phyloP scores from a whole-genome alignment of 2,329 filamentous ascomycete species.

The Hymenoscyphus linearis region DNA sequence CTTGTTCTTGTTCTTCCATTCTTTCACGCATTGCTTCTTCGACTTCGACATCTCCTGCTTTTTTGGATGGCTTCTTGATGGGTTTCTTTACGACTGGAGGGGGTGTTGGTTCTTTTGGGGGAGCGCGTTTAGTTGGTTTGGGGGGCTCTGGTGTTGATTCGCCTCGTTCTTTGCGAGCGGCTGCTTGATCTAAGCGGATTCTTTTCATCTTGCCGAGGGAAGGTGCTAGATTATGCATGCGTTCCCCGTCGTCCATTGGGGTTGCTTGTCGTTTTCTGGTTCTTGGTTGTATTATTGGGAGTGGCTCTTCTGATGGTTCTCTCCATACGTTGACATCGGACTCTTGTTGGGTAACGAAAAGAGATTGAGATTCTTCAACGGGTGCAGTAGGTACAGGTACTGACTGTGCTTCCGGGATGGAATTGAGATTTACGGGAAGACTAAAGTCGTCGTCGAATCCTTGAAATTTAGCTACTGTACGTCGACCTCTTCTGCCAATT shows the following conservation, averaged over 20 bases:
- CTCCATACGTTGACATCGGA: constrained; percentile 18
- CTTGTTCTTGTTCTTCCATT: constrained; percentile 59
- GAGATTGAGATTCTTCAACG: constrained; percentile 33
- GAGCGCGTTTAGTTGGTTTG: not conserved
- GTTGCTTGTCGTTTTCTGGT: constrained; percentile 41
- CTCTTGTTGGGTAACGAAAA: constrained; percentile 52
- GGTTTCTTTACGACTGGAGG: constrained; percentile 21
- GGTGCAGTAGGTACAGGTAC: constrained; percentile 5
- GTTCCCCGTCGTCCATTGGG: constrained; percentile 39
- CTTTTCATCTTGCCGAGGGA: constrained; percentile 74
- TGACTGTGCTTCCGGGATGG: constrained; percentile 32
- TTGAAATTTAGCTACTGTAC: constrained; percentile 57
- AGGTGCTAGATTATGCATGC: constrained; percentile 70
- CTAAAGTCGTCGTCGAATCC: constrained; percentile 58
- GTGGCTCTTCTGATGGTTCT: constrained; percentile 13
- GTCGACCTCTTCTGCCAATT: constrained; percentile 33
- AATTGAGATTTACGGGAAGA: constrained; percentile 15
- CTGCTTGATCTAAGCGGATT: constrained; percentile 59
- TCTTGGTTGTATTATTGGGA: constrained; percentile 11
- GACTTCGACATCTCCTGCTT: constrained; percentile 59
- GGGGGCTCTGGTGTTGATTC: constrained; percentile 23
- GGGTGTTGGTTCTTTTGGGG: constrained; percentile 5
- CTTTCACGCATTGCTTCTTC: constrained; percentile 58
- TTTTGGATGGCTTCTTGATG: constrained; percentile 36
- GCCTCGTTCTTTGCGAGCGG: constrained; percentile 39